Evolutionary conservation across 208 protist genomes (phyloP), one percentile per base, ranked within the genome.

Genomic region (Leishmania gerbilli): DNA sequence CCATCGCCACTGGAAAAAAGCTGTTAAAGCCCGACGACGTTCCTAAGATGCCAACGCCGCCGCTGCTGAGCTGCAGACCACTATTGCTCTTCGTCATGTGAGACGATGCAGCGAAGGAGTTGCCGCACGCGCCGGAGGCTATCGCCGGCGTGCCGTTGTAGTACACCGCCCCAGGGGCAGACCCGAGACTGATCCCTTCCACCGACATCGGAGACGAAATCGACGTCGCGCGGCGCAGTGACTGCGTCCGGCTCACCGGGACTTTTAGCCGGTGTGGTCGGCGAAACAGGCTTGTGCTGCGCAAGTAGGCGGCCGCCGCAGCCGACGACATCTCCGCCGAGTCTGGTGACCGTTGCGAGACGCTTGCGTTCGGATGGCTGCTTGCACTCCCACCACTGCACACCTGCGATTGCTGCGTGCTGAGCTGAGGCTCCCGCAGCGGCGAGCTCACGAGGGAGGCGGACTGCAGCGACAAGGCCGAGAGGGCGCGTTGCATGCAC

Each of bases 281-380:
- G 21, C 86, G 86, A 15, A 89, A 80, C n/a, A 89, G 74, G 49
- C 86, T 89, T 6, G 76, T 68, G 72, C 82, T 89, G 76, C 86
- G 86, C 4, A 83, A 89, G 67, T 84, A 81, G 56, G 81, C 77
- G n/a, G 81, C 74, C n/a, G 64, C 65, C 0, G 82, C 82, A 7
- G 83, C 77, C 17, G 79, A 75, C 34, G 74, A 86, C 83, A 83
- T 79, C 55, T 86, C 83, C 1, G 79, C 68, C 24, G 79, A 86
- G 68, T 86, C 83, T n/a, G 74, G 79, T 19, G 83, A 86, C 11
- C 64, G 82, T 11, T 69, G 71, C 5, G 45, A 60, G 60, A 47
- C 79, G 64, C 79, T 78, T 58, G 40, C 60, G 78, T 58, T 81
- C 71, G 74, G 71, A 51, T 82, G 85, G 34, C 72, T 77, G 31